These are phyloP conservation scores for Dalbergia oliveri DNA, from an alignment of 306 rosid species.

Conservation along the genomic window DNA sequence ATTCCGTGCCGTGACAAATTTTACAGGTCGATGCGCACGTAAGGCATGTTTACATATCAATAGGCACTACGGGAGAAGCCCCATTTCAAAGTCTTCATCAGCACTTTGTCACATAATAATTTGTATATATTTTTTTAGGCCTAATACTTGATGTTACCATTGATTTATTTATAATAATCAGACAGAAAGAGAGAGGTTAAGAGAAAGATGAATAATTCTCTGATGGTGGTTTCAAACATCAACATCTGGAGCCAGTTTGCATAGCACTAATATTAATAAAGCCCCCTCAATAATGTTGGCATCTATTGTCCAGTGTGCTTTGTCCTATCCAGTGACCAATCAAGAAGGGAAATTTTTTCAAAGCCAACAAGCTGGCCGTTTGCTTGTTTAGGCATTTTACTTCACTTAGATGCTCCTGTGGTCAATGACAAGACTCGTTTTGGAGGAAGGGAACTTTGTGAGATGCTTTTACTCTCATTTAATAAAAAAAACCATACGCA, in stretches of 20 bases:
- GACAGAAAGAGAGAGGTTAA: slow-evolving; percentile 25
- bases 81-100: slow-evolving; percentile 17
- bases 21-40: slow-evolving; percentile 14
- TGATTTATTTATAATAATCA: not conserved
- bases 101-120: not conserved
- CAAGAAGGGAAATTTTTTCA: not conserved
- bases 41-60: not conserved
- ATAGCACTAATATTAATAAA: slow-evolving; percentile 44
- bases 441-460: slow-evolving; percentile 2
- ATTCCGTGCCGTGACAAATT: slow-evolving; percentile 46
- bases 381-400: slow-evolving; percentile 37
- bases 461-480: not conserved
- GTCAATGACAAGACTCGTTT: slow-evolving; percentile 42
- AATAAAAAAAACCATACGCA: too few species aligned
- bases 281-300: slow-evolving; percentile 51
- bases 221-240: slow-evolving; percentile 42
- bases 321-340: slow-evolving; percentile 47
- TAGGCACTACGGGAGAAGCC: not conserved
- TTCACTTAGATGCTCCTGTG: slow-evolving; percentile 28
- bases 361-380: slow-evolving; percentile 16
- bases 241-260: slow-evolving; percentile 53
- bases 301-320: slow-evolving; percentile 39
- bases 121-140: slow-evolving; percentile 12
- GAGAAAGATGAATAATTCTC: slow-evolving; percentile 24
- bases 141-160: slow-evolving; percentile 20